Conservation (phyloP, 2,329 filamentous ascomycete genomes). For the Aspergillus terreus region DNA sequence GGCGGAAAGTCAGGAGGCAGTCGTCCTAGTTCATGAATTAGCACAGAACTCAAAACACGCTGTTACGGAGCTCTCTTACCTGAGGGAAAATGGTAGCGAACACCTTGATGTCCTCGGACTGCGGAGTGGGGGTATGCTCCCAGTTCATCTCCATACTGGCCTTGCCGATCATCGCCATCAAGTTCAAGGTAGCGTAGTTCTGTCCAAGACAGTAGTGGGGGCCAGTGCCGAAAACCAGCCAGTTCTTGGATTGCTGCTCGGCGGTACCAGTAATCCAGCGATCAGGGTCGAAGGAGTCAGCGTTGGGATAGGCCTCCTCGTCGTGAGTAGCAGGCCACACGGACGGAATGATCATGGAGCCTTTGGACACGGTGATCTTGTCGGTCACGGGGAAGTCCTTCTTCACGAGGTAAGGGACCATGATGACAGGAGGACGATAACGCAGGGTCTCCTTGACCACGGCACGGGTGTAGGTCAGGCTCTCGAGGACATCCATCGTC, state of each 20-base stretch:
- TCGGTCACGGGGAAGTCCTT: constrained; percentile 89
- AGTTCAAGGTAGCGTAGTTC: constrained; percentile 82
- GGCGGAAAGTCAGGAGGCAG: constrained; percentile 70
- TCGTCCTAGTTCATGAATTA: constrained; percentile 61
- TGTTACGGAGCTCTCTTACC: constrained; percentile 48
- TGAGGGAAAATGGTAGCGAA: constrained; percentile 98
- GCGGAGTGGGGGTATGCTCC: constrained; percentile 78
- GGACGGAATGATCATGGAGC: constrained; percentile 90
- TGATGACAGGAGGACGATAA: constrained; percentile 92
- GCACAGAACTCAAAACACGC: constrained; percentile 2
- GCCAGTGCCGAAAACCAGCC: constrained; percentile 90
- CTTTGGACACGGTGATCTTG: constrained; percentile 87
- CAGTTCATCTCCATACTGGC: constrained; percentile 83
- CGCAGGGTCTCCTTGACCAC: constrained; percentile 88
- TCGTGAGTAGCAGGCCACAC: constrained; percentile 89
- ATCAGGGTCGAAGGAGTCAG: constrained; percentile 85
- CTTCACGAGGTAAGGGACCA: constrained; percentile 94
- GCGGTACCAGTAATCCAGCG: constrained; percentile 88
- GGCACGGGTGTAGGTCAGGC: constrained; percentile 83
- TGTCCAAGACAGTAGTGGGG: constrained; percentile 97
- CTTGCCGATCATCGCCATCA: constrained; percentile 87
- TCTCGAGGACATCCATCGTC: constrained; percentile 81
- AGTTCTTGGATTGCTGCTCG: constrained; percentile 92
- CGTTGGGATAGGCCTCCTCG: constrained; percentile 84
- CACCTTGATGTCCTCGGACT: constrained; percentile 93